These are phyloP conservation scores for Cubamyces sp. DNA, from an alignment of 768 basidiomycete genomes.

Conservation along the genomic window DNA sequence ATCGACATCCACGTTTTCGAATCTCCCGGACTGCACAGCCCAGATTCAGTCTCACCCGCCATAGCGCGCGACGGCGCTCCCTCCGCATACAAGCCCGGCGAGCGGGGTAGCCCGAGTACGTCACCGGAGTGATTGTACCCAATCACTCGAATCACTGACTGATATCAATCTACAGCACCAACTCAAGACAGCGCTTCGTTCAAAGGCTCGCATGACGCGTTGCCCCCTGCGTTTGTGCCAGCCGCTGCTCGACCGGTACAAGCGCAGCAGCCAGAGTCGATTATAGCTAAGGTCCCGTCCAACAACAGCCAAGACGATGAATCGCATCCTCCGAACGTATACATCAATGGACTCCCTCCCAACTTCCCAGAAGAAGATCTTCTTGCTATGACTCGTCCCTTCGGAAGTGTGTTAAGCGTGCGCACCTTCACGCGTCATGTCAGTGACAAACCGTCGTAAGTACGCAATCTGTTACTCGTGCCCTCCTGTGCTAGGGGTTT, in stretches of 20 bases:
- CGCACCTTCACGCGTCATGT: conserved; percentile 85
- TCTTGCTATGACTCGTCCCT: conserved; percentile 70
- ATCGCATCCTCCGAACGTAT: conserved; percentile 64
- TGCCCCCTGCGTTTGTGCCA: conserved; percentile 20
- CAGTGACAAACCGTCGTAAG: conserved; percentile 64
- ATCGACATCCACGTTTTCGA: conserved; percentile 24
- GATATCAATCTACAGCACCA: not conserved
- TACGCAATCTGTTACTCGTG: conserved; percentile 24
- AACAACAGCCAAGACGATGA: not conserved
- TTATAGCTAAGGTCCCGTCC: not conserved
- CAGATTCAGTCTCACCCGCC: not conserved
- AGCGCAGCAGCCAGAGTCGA: not conserved
- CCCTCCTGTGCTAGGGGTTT: not conserved
- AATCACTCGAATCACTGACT: not conserved
- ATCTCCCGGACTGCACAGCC: conserved; percentile 15
- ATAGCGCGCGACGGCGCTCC: not conserved
- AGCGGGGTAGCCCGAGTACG: conserved; percentile 17
- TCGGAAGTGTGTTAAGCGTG: conserved; percentile 75
- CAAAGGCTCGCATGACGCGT: not conserved
- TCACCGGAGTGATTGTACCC: not conserved
- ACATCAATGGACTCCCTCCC: conserved; percentile 86
- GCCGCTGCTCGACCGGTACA: not conserved
- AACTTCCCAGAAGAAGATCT: conserved; percentile 83
- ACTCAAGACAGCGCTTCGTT: conserved; percentile 3
- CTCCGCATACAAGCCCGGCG: not conserved